A percentile compares a stretch with the other conserved stretches of the same genome.
phyloP scores from a whole-genome alignment of 805 yeast genomes.

The Candida silvicultrix region DNA sequence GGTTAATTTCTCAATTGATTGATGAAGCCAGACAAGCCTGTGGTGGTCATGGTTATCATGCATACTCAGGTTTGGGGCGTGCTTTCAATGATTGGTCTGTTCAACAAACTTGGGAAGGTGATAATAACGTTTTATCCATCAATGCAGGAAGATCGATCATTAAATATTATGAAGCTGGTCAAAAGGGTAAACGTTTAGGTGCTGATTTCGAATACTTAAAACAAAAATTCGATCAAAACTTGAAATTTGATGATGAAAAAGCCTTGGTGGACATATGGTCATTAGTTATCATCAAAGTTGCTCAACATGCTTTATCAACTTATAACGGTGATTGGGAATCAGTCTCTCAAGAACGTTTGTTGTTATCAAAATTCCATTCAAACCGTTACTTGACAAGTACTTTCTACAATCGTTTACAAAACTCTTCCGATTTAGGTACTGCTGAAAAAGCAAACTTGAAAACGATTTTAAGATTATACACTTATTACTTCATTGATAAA shows the following conservation, averaged over 20 bases:
- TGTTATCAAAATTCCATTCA: constrained; percentile 35
- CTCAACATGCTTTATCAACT: constrained; percentile 24
- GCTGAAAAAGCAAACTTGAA: constrained; percentile 42
- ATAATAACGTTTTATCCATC: constrained; percentile 79
- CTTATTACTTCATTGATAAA: constrained; percentile 58
- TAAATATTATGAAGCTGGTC: constrained; percentile 33
- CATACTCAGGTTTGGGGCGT: constrained; percentile 88
- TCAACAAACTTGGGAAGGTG: constrained; percentile 99
- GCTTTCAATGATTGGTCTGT: constrained; percentile 94
- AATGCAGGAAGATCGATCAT: constrained; percentile 72
- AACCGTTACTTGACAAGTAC: constrained; percentile 29
- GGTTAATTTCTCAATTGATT: constrained; percentile 75
- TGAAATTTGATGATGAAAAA: constrained; percentile 14
- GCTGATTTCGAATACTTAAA: constrained; percentile 25
- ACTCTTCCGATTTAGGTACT: constrained; percentile 12
- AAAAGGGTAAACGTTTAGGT: constrained; percentile 26
- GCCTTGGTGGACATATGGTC: constrained; percentile 26
- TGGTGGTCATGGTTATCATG: constrained; percentile 95
- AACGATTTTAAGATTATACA: constrained; percentile 55
- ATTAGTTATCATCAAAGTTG: constrained; percentile 27
- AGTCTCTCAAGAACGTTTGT: constrained; percentile 31
- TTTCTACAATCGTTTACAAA: constrained; percentile 22
- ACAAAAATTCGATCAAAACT: constrained; percentile 22
- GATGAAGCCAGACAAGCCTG: constrained; percentile 91
- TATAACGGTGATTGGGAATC: constrained; percentile 28